Evolutionary conservation across 345 rosid species (phyloP).

Genomic region (Citrus glauca): DNA sequence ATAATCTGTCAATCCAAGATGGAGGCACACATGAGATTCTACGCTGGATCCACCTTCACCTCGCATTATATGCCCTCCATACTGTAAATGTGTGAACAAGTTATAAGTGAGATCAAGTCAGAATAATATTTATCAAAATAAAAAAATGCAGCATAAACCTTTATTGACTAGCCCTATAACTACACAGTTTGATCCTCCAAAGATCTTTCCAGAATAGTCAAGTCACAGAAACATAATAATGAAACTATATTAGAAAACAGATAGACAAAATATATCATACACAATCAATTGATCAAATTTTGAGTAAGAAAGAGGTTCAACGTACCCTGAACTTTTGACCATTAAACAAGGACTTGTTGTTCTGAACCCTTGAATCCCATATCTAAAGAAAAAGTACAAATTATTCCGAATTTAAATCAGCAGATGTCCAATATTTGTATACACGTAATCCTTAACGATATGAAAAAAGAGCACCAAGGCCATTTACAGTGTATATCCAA

Average conservation of each 20-base stretch:
- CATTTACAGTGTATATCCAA: background rate
- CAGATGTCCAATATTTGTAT: background rate
- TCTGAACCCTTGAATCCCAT: slow-evolving; percentile 63
- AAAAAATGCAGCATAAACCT: background rate
- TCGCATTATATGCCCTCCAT: slow-evolving; percentile 54
- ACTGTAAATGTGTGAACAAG: slow-evolving; percentile 39
- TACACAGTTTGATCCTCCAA: background rate
- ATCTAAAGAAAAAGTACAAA: slow-evolving; percentile 25
- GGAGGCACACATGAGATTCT: slow-evolving; percentile 46
- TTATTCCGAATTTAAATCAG: background rate
- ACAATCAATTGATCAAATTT: background rate
- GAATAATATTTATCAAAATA: background rate
- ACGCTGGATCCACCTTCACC: slow-evolving; percentile 33
- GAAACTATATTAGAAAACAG: background rate
- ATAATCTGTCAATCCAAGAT: slow-evolving; percentile 88
- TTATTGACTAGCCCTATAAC: background rate
- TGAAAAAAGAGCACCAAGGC: background rate
- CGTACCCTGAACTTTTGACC: slow-evolving; percentile 86
- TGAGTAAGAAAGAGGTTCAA: background rate
- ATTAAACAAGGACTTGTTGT: slow-evolving; percentile 61
- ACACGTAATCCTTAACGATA: background rate
- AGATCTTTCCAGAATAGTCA: too few species aligned
- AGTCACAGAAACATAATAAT: background rate
- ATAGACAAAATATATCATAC: background rate
- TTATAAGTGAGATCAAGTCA: background rate